Evolutionary conservation across 768 basidiomycete species (phyloP).

Genomic region (Amanita polypyramis): DNA sequence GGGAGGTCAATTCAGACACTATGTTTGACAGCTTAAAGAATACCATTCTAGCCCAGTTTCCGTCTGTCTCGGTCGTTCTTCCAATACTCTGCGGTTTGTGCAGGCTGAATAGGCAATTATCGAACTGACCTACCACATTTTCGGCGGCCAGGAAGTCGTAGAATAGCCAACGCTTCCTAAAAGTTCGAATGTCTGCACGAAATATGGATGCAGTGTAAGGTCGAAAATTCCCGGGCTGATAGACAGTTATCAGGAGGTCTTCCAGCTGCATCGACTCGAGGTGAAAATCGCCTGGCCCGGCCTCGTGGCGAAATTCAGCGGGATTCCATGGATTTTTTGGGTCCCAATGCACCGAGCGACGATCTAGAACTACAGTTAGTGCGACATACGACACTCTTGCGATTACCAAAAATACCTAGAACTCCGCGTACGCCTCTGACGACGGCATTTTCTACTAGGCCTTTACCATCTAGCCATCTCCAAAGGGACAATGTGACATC

Average conservation of each 20-base stretch:
- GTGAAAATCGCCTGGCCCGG: conserved; percentile 80
- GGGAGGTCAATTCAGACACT: background rate
- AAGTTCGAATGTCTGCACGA: conserved; percentile 72
- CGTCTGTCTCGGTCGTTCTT: conserved; percentile 77
- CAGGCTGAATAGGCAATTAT: conserved; percentile 94
- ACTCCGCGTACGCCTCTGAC: conserved; percentile 93
- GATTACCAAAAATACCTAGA: conserved; percentile 41
- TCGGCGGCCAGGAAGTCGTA: conserved; percentile 94
- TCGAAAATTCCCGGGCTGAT: conserved; percentile 88
- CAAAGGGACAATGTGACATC: conserved; percentile 89
- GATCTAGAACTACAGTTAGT: conserved; percentile 41
- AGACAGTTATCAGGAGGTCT: conserved; percentile 88
- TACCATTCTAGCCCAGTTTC: conserved; percentile 85
- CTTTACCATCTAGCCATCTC: conserved; percentile 94
- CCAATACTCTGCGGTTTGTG: conserved; percentile 96
- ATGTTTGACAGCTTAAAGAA: conserved; percentile 11
- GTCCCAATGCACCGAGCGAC: conserved; percentile 80
- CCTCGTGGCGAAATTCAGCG: conserved; percentile 65
- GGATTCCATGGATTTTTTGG: conserved; percentile 74
- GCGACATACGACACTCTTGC: background rate
- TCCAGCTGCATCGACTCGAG: conserved; percentile 84
- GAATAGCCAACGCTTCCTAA: conserved; percentile 92
- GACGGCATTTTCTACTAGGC: conserved; percentile 82
- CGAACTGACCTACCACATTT: conserved; percentile 93
- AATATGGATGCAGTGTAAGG: conserved; percentile 92